Percentiles rank a stretch among this genome's conserved stretches.
phyloP scores from a whole-genome alignment of 805 yeast species.

The Candida andamanensis region DNA sequence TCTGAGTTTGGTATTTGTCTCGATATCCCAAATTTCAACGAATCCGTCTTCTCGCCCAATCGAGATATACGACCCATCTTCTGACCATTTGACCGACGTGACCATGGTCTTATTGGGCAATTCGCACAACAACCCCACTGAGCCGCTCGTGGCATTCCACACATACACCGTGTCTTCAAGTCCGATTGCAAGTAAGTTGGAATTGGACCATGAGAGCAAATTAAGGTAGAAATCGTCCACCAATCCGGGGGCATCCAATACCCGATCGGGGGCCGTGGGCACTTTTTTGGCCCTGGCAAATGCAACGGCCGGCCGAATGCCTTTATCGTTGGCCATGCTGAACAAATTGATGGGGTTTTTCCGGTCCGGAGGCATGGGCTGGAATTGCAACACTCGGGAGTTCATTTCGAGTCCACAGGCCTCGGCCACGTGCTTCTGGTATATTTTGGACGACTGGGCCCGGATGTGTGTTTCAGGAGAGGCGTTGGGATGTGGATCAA shows the following conservation, averaged over 20 bases:
- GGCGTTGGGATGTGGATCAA: constrained; percentile 39
- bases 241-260: constrained; percentile 93
- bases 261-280: constrained; percentile 86
- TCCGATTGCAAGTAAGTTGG: constrained; percentile 83
- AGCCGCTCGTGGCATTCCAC: constrained; percentile 86
- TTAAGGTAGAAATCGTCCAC: constrained; percentile 90
- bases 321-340: constrained; percentile 20
- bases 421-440: constrained; percentile 81
- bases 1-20: constrained; percentile 64
- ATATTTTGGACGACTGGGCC: constrained; percentile 50
- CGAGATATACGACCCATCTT: constrained; percentile 80
- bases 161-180: constrained; percentile 77
- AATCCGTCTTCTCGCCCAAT: constrained; percentile 81
- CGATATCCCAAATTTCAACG: constrained; percentile 92
- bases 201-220: constrained; percentile 79
- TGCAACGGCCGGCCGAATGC: constrained; percentile 46
- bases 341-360: constrained; percentile 32
- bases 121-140: constrained; percentile 65
- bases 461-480: constrained; percentile 52
- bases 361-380: constrained; percentile 76
- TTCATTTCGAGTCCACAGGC: constrained; percentile 89
- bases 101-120: constrained; percentile 44
- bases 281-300: constrained; percentile 69
- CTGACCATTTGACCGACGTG: constrained; percentile 83
- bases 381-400: constrained; percentile 77